Evolutionary conservation across 352 stramenopile species (phyloP).

Genomic region (Phytopythium aichiense): DNA sequence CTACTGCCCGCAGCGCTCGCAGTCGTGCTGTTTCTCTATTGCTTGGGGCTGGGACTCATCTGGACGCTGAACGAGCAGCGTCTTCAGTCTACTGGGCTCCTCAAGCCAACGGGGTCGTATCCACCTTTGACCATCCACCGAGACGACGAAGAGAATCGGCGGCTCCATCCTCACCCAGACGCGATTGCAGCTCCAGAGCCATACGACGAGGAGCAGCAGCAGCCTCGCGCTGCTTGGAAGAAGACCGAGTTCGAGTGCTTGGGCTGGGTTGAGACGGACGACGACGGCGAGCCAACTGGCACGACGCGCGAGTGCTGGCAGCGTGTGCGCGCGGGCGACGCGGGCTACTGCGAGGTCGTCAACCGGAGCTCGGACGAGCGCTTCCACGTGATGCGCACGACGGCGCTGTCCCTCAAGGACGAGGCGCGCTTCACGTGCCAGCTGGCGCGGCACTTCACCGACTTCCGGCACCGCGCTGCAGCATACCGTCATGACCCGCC

Average conservation of each 20-base stretch:
- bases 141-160: neutral
- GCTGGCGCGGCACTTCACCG: constrained; percentile 51
- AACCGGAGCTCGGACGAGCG: constrained; percentile 45
- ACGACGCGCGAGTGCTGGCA: constrained; percentile 54
- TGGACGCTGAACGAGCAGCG: neutral
- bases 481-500: constrained; percentile 59
- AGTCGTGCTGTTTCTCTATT: neutral
- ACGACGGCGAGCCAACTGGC: constrained; percentile 43
- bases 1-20: neutral
- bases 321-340: constrained; percentile 44
- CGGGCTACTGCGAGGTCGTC: constrained; percentile 59
- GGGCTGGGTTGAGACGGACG: constrained; percentile 56
- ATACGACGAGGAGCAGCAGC: neutral
- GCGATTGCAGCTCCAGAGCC: neutral
- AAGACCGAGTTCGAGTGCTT: constrained; percentile 57
- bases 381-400: constrained; percentile 68
- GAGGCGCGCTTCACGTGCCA: constrained; percentile 67
- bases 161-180: neutral
- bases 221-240: constrained; percentile 18
- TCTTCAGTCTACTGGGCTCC: neutral
- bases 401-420: constrained; percentile 54
- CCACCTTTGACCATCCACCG: neutral
- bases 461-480: constrained; percentile 38
- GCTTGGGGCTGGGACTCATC: neutral
- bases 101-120: neutral